These are phyloP conservation scores for Mycena rebaudengoi DNA, from an alignment of 768 basidiomycete species.

Conservation along the genomic window DNA sequence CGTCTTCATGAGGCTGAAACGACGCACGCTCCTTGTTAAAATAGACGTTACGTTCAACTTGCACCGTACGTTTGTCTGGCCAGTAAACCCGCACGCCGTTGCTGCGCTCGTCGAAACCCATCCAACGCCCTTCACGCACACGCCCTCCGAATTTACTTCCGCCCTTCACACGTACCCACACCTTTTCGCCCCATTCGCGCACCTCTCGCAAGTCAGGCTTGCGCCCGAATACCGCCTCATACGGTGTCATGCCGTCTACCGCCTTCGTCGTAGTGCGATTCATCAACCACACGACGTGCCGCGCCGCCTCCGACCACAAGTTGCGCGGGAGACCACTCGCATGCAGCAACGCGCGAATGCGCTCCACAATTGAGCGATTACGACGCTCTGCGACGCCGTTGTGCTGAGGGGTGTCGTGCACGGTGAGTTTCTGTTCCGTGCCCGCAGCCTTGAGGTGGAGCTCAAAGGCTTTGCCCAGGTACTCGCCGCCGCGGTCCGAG, in stretches of 20 bases:
- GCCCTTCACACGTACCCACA: neutral
- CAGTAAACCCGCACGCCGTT: slow-evolving; percentile 21
- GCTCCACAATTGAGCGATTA: slow-evolving; percentile 31
- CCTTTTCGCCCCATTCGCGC: neutral
- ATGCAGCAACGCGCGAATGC: too few relatives aligned
- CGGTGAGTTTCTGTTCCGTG: slow-evolving; percentile 29
- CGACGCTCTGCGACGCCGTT: slow-evolving; percentile 37
- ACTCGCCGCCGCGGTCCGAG: too few relatives aligned
- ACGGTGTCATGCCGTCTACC: slow-evolving; percentile 1
- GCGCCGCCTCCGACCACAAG: slow-evolving; percentile 26
- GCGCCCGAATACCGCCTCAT: slow-evolving; percentile 2
- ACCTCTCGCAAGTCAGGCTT: slow-evolving; percentile 25
- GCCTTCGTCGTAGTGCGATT: slow-evolving; percentile 22
- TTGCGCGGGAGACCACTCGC: neutral
- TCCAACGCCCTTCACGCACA: neutral
- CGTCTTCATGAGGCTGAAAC: neutral
- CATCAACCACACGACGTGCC: slow-evolving; percentile 29
- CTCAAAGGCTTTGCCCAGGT: neutral
- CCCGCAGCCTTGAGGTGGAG: slow-evolving; percentile 23
- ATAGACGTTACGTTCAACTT: slow-evolving; percentile 13
- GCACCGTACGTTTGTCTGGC: slow-evolving; percentile 14
- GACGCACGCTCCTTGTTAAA: neutral
- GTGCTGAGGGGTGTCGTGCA: slow-evolving; percentile 34
- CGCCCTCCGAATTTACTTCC: neutral
- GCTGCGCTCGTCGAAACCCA: slow-evolving; percentile 8